A percentile compares a stretch with the other conserved stretches of the same genome.
These are phyloP conservation scores for Turritis glabra DNA, from an alignment of 345 rosid genomes.

Conservation along the genomic window DNA sequence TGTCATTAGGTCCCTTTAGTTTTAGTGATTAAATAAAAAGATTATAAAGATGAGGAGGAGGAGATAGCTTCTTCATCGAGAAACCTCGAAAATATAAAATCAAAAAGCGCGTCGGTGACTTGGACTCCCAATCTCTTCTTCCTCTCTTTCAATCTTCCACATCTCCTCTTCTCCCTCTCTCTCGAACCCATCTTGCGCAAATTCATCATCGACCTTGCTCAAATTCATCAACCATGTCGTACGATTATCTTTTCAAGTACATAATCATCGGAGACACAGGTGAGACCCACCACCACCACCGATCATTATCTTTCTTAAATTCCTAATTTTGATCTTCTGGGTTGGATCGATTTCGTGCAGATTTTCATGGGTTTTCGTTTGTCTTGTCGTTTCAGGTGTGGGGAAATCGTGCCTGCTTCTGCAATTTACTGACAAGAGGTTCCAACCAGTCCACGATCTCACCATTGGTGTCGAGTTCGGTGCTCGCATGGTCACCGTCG, in stretches of 20 bases:
- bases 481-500: constrained; percentile 68
- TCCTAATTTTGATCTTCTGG: neutral
- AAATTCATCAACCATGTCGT: constrained; percentile 50
- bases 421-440: constrained; percentile 73
- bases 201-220: neutral
- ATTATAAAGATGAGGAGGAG: constrained; percentile 5
- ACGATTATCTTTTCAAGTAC: constrained; percentile 79
- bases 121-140: constrained; percentile 35
- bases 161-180: constrained; percentile 12
- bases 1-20: too few relatives aligned
- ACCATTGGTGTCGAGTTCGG: constrained; percentile 79
- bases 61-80: constrained; percentile 23
- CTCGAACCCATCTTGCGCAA: too few relatives aligned
- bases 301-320: neutral
- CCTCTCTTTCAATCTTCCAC: constrained; percentile 22
- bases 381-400: constrained; percentile 44
- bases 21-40: neutral
- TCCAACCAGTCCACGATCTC: constrained; percentile 77
- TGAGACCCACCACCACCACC: constrained; percentile 27
- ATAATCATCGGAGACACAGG: constrained; percentile 79
- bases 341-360: constrained; percentile 2
- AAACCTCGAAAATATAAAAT: constrained; percentile 30
- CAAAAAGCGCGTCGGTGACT: constrained; percentile 31
- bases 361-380: constrained; percentile 14
- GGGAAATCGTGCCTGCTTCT: constrained; percentile 69